Conservation (phyloP, 2,329 filamentous ascomycete species). For the Aspergillus clavatus region DNA sequence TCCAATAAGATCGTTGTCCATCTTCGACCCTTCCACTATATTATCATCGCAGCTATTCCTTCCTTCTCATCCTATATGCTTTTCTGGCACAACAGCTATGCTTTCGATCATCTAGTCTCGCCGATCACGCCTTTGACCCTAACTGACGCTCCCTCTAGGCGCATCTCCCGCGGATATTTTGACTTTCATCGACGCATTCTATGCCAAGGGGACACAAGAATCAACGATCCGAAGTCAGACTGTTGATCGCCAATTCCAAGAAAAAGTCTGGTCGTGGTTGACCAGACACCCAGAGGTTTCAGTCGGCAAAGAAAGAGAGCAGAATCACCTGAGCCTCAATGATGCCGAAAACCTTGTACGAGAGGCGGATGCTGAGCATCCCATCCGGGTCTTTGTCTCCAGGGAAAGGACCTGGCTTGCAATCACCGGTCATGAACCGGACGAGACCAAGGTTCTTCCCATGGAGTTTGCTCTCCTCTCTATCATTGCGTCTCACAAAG, state of each 20-base stretch:
- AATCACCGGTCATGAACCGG: constrained; percentile 55
- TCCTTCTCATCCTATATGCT: too few relatives aligned
- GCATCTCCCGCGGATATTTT: constrained; percentile 34
- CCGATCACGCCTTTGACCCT: background rate
- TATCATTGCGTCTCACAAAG: constrained; percentile 53
- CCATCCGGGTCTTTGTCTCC: constrained; percentile 46
- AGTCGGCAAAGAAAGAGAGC: constrained; percentile 41
- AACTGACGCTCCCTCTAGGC: constrained; percentile 28
- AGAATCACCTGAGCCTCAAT: constrained; percentile 38
- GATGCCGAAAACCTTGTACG: constrained; percentile 32
- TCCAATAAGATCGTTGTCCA: too few relatives aligned
- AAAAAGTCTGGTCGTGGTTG: constrained; percentile 56
- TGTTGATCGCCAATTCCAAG: constrained; percentile 50
- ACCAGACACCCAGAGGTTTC: constrained; percentile 52
- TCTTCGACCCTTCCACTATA: too few relatives aligned
- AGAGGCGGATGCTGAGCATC: constrained; percentile 1
- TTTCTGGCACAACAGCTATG: too few relatives aligned
- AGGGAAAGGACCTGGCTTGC: constrained; percentile 56
- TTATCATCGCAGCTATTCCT: too few relatives aligned
- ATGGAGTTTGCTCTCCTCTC: constrained; percentile 55
- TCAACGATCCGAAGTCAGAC: constrained; percentile 17
- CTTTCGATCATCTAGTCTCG: background rate
- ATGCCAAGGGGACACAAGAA: constrained; percentile 23
- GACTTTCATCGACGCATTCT: constrained; percentile 33
- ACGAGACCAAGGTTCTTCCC: constrained; percentile 49